phyloP scores from a whole-genome alignment of 2,329 filamentous ascomycete species.

The Aureobasidium sp. region DNA sequence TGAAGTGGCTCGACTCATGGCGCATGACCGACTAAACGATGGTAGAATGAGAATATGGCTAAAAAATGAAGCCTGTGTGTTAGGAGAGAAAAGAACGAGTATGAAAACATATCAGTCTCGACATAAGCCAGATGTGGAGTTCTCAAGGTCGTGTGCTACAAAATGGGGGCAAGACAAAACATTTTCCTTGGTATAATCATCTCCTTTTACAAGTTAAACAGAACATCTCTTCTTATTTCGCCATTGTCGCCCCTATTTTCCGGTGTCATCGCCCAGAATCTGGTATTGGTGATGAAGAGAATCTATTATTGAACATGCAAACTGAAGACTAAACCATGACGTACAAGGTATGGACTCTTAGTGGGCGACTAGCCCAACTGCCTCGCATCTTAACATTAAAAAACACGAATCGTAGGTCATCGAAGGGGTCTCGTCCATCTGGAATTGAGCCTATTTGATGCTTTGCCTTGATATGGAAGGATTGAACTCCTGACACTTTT shows the following conservation, averaged over 20 bases:
- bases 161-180: background rate
- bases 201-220: conserved; percentile 5
- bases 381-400: background rate
- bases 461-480: background rate
- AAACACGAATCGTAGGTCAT: background rate
- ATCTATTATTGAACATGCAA: background rate
- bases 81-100: background rate
- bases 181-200: conserved; percentile 9
- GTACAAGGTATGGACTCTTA: background rate
- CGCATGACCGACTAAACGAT: conserved; percentile 56
- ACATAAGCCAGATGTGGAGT: background rate
- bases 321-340: background rate
- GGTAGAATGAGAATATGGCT: background rate
- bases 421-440: background rate
- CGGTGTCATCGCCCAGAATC: background rate
- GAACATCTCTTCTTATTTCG: background rate
- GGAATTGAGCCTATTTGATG: background rate
- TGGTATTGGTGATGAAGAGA: background rate
- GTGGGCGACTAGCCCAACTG: background rate
- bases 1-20: conserved; percentile 92
- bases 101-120: background rate
- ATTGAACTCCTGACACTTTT: background rate
- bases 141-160: background rate
- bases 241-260: background rate
- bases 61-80: background rate